phyloP scores from a whole-genome alignment of 2,329 filamentous ascomycete species.

The Monosporascus sp. region DNA sequence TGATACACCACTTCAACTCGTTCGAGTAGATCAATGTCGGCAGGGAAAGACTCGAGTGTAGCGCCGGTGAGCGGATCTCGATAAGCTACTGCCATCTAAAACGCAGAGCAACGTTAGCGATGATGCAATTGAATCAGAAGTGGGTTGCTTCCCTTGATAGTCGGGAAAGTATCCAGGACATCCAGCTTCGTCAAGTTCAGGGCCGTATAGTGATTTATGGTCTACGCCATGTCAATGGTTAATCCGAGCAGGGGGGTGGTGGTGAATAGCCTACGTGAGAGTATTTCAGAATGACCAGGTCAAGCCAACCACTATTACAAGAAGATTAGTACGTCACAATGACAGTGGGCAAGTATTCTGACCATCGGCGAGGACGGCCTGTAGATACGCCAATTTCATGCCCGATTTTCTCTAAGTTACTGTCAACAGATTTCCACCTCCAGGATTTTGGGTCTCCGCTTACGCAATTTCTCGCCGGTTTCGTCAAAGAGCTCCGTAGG shows the following conservation, averaged over 20 bases:
- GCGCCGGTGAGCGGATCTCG: background rate
- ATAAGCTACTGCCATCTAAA: background rate
- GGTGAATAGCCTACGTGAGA: slow-evolving; percentile 26
- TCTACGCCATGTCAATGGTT: slow-evolving; percentile 6
- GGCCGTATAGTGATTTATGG: slow-evolving; percentile 62
- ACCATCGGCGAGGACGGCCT: slow-evolving; percentile 9
- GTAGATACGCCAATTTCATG: slow-evolving; percentile 2
- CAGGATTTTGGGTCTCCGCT: background rate
- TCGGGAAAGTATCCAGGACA: slow-evolving; percentile 67
- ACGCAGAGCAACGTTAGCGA: background rate
- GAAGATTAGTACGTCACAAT: slow-evolving; percentile 10
- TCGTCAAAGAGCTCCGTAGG: background rate
- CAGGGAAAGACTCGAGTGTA: slow-evolving; percentile 2
- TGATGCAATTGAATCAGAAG: background rate
- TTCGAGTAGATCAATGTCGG: slow-evolving; percentile 1
- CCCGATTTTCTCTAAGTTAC: slow-evolving; percentile 1
- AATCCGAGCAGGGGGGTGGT: background rate
- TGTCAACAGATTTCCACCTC: background rate
- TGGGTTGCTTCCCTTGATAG: slow-evolving; percentile 48
- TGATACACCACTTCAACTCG: slow-evolving; percentile 3
- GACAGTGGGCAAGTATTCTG: slow-evolving; percentile 27
- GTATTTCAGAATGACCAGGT: slow-evolving; percentile 65
- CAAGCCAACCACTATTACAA: slow-evolving; percentile 54
- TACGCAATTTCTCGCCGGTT: slow-evolving; percentile 19
- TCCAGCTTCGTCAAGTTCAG: slow-evolving; percentile 56